A percentile compares a stretch with the other conserved stretches of the same genome.
phyloP scores from a whole-genome alignment of 2,329 filamentous ascomycete genomes.

The Beauveria caledonica region DNA sequence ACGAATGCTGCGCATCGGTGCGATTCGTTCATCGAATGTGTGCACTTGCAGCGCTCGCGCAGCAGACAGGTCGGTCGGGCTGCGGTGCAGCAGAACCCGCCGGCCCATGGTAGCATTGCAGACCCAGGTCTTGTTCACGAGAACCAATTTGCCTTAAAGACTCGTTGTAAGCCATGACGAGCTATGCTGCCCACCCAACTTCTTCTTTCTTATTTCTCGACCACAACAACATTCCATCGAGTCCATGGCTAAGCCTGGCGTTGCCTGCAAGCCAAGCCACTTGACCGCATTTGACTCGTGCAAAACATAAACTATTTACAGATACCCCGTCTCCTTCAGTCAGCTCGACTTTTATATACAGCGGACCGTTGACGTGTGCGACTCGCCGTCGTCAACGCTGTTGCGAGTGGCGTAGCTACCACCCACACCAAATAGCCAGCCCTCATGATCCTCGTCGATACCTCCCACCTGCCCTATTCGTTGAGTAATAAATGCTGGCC shows the following conservation, averaged over 20 bases:
- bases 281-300: too few species aligned
- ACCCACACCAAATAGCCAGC: neutral
- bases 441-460: neutral
- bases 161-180: neutral
- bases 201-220: too few species aligned
- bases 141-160: neutral
- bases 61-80: neutral
- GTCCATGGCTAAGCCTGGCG: too few species aligned
- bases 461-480: neutral
- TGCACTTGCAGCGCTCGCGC: neutral
- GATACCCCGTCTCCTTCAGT: neutral
- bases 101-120: neutral
- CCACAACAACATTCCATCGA: too few species aligned
- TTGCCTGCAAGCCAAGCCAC: too few species aligned
- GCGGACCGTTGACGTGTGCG: neutral
- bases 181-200: neutral
- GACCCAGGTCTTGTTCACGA: neutral
- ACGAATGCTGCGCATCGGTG: too few species aligned
- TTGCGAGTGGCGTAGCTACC: neutral
- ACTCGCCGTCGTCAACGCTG: neutral
- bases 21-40: neutral
- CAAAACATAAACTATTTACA: neutral
- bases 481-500: neutral
- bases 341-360: too few species aligned
- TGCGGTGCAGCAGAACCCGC: neutral